Conservation (phyloP, 2,329 filamentous ascomycete species). For the Periconia sp. region DNA sequence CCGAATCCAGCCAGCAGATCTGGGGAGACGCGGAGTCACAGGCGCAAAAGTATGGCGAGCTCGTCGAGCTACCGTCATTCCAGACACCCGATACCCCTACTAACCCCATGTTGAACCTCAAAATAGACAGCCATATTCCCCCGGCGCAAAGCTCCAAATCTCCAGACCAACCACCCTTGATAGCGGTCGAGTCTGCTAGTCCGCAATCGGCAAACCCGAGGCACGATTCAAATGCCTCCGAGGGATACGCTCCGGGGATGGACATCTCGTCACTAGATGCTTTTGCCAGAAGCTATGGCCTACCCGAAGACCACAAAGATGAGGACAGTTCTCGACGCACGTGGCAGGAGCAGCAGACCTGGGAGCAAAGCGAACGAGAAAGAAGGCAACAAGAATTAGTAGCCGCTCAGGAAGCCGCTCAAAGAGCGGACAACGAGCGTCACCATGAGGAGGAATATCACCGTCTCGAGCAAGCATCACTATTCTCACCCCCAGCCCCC, state of each 20-base stretch:
- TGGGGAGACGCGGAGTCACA: slow-evolving; percentile 45
- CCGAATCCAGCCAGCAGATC: slow-evolving; percentile 45
- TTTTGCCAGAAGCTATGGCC: slow-evolving; percentile 31
- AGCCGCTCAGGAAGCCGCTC: slow-evolving; percentile 23
- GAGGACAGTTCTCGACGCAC: slow-evolving; percentile 20
- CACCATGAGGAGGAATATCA: slow-evolving; percentile 34
- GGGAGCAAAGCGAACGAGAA: slow-evolving; percentile 32
- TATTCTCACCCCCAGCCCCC: slow-evolving; percentile 14
- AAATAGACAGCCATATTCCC: slow-evolving; percentile 30
- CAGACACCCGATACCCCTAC: slow-evolving; percentile 47
- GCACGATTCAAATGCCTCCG: slow-evolving; percentile 30
- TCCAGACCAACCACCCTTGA: slow-evolving; percentile 33
- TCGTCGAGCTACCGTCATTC: slow-evolving; percentile 50
- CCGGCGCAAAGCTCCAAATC: slow-evolving; percentile 16
- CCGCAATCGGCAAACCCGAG: slow-evolving; percentile 27
- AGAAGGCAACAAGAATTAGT: slow-evolving; percentile 27
- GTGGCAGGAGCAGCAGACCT: slow-evolving; percentile 41
- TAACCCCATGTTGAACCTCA: slow-evolving; percentile 47
- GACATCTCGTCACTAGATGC: slow-evolving; percentile 36
- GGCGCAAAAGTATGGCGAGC: slow-evolving; percentile 33
- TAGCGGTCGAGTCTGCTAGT: slow-evolving; percentile 32
- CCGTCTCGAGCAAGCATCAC: slow-evolving; percentile 23
- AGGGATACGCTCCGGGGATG: slow-evolving; percentile 35
- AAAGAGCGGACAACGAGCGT: slow-evolving; percentile 28
- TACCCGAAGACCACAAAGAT: slow-evolving; percentile 20